Evolutionary conservation across 768 basidiomycete species (phyloP).

Genomic region (Suillus ampliporus): DNA sequence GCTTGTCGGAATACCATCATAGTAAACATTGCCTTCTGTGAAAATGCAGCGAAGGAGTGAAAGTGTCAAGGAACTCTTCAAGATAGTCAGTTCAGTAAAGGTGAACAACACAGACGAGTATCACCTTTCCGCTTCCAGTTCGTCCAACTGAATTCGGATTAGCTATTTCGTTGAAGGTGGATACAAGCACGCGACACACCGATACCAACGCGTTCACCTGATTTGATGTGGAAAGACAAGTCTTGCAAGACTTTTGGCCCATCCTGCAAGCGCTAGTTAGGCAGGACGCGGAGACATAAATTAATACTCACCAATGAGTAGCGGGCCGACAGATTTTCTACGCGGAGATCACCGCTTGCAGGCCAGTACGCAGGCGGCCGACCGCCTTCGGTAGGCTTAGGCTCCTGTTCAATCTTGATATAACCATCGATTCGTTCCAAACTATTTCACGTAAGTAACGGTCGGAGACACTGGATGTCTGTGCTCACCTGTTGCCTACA

Average conservation of each 20-base stretch:
- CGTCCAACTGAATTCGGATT: constrained; percentile 50
- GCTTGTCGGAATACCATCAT: constrained; percentile 53
- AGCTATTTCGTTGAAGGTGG: not conserved
- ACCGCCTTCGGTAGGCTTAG: constrained; percentile 42
- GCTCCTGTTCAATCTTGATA: constrained; percentile 62
- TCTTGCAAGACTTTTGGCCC: constrained; percentile 63
- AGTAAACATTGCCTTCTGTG: constrained; percentile 56
- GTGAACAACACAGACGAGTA: constrained; percentile 14
- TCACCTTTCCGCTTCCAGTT: constrained; percentile 61
- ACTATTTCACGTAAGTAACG: constrained; percentile 26
- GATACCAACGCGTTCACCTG: constrained; percentile 64
- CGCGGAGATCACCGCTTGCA: constrained; percentile 55
- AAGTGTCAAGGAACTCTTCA: constrained; percentile 54
- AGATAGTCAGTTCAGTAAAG: not conserved
- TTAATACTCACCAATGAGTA: constrained; percentile 42
- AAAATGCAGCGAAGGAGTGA: constrained; percentile 59
- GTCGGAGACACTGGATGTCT: not conserved
- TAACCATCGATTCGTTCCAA: constrained; percentile 60
- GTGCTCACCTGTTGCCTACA: constrained; percentile 20
- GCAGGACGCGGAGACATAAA: not conserved
- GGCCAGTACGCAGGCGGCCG: constrained; percentile 73
- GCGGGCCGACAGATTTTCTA: constrained; percentile 57
- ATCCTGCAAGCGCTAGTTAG: constrained; percentile 36
- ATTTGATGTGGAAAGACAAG: constrained; percentile 54
- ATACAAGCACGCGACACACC: constrained; percentile 35